A percentile compares a stretch with the other conserved stretches of the same genome.
phyloP scores from a whole-genome alignment of 106 monocot species.

The Acanthochlamys bracteata region DNA sequence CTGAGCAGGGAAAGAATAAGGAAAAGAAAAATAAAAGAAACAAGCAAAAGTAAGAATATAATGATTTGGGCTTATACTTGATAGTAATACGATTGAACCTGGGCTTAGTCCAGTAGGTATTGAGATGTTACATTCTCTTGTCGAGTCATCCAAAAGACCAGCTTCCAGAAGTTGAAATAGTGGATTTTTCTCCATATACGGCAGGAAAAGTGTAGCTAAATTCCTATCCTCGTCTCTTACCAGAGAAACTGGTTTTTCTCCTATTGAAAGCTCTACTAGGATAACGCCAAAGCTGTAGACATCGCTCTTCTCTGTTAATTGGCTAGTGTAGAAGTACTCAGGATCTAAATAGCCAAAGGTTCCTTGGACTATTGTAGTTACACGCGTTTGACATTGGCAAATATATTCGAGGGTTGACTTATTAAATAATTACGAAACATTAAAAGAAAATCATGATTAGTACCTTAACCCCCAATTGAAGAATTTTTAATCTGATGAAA shows the following conservation, averaged over 20 bases:
- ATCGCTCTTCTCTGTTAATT: constrained; percentile 3
- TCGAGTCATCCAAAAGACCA: neutral
- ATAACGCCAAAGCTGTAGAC: constrained; percentile 1
- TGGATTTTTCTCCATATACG: neutral
- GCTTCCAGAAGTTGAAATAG: neutral
- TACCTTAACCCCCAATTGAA: no score
- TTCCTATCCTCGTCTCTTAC: neutral
- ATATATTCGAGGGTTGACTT: no score
- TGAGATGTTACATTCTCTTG: no score
- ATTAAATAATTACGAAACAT: no score
- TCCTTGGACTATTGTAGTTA: neutral
- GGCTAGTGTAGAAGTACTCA: neutral
- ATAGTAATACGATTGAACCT: no score
- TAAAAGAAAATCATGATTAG: no score
- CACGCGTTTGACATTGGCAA: neutral
- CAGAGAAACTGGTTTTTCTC: neutral
- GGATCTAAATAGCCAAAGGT: neutral
- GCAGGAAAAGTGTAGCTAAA: neutral
- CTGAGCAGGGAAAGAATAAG: no score
- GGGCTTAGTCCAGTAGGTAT: no score
- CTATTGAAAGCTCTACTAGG: neutral
- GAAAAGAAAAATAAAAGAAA: no score
- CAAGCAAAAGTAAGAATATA: no score
- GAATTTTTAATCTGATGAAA: no score
- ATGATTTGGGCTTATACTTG: no score